Base-by-base conservation (phyloP, 2,329 filamentous ascomycete species). In the Epichloe coenophiala region DNA sequence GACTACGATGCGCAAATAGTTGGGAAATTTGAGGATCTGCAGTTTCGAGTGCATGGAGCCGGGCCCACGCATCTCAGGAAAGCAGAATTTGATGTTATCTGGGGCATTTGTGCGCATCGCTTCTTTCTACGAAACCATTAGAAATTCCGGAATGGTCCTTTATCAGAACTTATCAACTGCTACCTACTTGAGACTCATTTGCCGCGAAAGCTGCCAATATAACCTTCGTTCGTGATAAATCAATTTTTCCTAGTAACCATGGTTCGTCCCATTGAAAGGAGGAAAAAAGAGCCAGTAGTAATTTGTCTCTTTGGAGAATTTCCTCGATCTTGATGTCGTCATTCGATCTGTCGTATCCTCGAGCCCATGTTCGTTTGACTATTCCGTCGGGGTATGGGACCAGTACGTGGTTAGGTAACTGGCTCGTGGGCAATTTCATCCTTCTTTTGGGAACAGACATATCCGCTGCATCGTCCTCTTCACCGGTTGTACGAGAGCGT, bases 21-120 rank as follows among this genome's bases (percentile, higher is more conserved):
- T 68, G 0, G 77, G 69, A 58, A 88, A 87, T 59, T 89, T 91
- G n/a, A 97, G 74, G 1, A 97, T 68, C 76, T 95, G 90, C 42
- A 97, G 72, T 63, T 98, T 97, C 47, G 88, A 95, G 66, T 97
- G 93, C 89, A 97, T 95, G 59, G 76, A 82, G 23, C 82, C 84
- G 5, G 78, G 72, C 2, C 80, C 78, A 40, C 80, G 72, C 86
- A 96, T 91, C 2, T 77, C 76, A 15, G 91, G 91, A 61, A 97
- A 95, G 62, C 87, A 89, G 50, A 83, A 83, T 19, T 78, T 78
- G 50, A 94, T 73, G 38, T 66, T 69, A n/a, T 59, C 56, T 17
- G 77, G 77, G 9, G 70, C 71, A 53, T 76, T 77, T 31, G 61
- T 64, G 35, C 64, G 67, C 63, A 78, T 77, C 23, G 68, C 64